These are phyloP conservation scores for Russula compacta DNA, from an alignment of 768 basidiomycete species.

Conservation along the genomic window DNA sequence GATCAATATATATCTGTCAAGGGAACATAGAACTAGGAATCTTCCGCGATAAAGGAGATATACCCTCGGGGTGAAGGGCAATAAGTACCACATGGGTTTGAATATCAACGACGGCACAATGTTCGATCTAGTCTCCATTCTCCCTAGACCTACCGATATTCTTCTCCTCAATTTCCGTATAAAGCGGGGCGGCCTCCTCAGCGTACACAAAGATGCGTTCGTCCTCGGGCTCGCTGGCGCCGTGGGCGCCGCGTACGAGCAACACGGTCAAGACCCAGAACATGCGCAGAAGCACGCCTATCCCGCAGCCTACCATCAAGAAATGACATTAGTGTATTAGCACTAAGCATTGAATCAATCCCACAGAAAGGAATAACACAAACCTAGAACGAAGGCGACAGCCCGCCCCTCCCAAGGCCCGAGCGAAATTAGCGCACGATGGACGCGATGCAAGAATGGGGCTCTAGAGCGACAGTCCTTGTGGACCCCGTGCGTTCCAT, in stretches of 20 bases:
- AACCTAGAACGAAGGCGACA: slow-evolving; percentile 76
- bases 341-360: neutral
- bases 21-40: neutral
- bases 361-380: slow-evolving; percentile 21
- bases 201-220: slow-evolving; percentile 3
- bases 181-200: slow-evolving; percentile 10
- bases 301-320: slow-evolving; percentile 54
- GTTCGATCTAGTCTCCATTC: neutral
- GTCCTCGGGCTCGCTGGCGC: slow-evolving; percentile 30
- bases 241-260: slow-evolving; percentile 44
- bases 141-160: neutral
- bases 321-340: neutral
- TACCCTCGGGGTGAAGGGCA: neutral
- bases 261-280: slow-evolving; percentile 64
- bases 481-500: slow-evolving; percentile 21
- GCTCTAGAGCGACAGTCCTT: slow-evolving; percentile 20
- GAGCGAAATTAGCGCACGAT: slow-evolving; percentile 55
- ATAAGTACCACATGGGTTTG: too few species aligned
- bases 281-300: slow-evolving; percentile 77
- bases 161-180: slow-evolving; percentile 7
- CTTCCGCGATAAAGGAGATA: neutral
- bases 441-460: slow-evolving; percentile 37
- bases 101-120: neutral
- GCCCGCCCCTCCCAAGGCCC: slow-evolving; percentile 79
- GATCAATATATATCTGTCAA: neutral